A percentile compares a stretch with the other conserved stretches of the same genome.
Conservation (phyloP, 495 filamentous ascomycete species). For the Aspergillus incahuasiensis region DNA sequence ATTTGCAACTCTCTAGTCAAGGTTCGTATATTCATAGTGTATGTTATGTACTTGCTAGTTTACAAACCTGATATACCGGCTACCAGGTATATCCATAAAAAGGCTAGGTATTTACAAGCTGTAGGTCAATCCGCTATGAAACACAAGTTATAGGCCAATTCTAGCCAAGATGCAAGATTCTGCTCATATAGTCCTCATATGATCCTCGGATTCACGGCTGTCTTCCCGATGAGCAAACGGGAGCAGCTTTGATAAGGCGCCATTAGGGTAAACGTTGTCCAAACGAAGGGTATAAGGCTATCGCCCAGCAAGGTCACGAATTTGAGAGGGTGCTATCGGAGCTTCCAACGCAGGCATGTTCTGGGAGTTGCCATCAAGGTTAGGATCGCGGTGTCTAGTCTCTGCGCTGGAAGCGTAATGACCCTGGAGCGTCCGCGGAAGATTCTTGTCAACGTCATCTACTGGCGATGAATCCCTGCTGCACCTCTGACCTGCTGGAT, state of each 20-base stretch:
- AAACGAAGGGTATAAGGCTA: background rate
- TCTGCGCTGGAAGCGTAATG: conserved; percentile 8
- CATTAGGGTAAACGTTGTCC: background rate
- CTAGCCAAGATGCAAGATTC: background rate
- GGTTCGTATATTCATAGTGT: background rate
- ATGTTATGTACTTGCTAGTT: background rate
- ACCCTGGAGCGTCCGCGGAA: conserved; percentile 1
- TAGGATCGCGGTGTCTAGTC: conserved; percentile 10
- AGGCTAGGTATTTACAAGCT: background rate
- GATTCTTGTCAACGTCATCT: background rate
- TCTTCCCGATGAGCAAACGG: background rate
- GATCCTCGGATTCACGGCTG: background rate
- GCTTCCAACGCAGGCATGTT: conserved; percentile 4
- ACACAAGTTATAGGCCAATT: background rate
- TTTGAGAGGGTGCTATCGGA: background rate
- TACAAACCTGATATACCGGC: conserved; percentile 9
- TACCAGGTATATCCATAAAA: background rate
- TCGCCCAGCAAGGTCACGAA: background rate
- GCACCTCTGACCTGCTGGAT: background rate
- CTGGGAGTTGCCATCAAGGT: conserved; percentile 14
- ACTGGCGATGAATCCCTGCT: background rate
- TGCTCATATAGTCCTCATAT: background rate
- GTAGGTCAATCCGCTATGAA: background rate
- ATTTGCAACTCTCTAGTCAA: background rate
- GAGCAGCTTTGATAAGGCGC: background rate